A percentile compares a stretch with the other conserved stretches of the same genome.
These are phyloP conservation scores for Myriangium duriaei DNA, from an alignment of 2,329 filamentous ascomycete genomes.

Conservation along the genomic window DNA sequence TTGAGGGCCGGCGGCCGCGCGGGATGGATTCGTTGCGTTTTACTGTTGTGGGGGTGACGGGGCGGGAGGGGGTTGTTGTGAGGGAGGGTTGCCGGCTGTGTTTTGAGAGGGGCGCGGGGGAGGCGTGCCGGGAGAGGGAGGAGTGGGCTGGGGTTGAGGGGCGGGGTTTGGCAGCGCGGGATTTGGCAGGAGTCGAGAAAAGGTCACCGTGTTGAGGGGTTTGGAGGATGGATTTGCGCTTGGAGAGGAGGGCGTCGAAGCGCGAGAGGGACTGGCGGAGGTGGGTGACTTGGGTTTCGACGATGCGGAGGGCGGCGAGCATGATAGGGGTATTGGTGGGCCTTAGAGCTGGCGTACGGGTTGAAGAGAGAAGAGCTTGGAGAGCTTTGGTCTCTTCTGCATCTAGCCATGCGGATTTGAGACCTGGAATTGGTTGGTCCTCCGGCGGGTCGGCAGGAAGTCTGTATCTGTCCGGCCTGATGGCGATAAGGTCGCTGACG, in stretches of 20 bases:
- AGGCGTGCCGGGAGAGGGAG: constrained; percentile 6
- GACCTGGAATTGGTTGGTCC: background rate
- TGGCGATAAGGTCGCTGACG: constrained; percentile 81
- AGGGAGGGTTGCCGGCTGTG: constrained; percentile 10
- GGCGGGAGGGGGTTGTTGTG: constrained; percentile 9
- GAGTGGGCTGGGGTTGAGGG: background rate
- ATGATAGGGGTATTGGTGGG: constrained; percentile 25
- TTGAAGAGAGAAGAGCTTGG: constrained; percentile 19
- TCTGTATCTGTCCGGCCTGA: constrained; percentile 42
- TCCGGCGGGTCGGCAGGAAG: constrained; percentile 16
- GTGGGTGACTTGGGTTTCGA: constrained; percentile 30
- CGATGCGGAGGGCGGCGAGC: constrained; percentile 28
- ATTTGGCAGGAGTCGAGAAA: constrained; percentile 5
- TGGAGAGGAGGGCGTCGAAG: constrained; percentile 35
- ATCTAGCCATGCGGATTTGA: constrained; percentile 28
- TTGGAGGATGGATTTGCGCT: constrained; percentile 37
- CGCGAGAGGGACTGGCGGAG: constrained; percentile 33
- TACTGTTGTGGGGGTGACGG: background rate
- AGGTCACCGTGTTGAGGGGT: constrained; percentile 7
- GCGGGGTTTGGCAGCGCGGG: background rate
- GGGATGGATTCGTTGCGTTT: background rate
- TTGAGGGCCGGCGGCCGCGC: constrained; percentile 4
- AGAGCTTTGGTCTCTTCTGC: constrained; percentile 22
- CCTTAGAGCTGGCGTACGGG: constrained; percentile 26
- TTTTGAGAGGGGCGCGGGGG: constrained; percentile 13